Percentiles rank a stretch among this genome's conserved stretches.
Conservation (phyloP, 768 basidiomycete species). For the Russula brevipes region DNA sequence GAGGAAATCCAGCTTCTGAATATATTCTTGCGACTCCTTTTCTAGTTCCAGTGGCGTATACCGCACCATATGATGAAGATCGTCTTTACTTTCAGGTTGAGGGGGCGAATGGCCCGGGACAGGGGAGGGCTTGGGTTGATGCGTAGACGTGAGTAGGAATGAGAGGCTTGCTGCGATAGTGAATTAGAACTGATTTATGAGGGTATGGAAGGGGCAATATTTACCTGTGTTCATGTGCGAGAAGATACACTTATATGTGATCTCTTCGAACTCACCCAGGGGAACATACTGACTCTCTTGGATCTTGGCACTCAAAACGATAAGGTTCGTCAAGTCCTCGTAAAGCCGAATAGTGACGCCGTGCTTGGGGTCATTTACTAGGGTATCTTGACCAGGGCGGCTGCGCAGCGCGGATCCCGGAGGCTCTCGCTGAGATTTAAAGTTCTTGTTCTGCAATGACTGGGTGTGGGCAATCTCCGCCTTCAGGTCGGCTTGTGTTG, state of each 20-base stretch:
- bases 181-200: neutral
- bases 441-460: conserved; percentile 35
- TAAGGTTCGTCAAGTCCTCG: conserved; percentile 79
- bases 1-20: conserved; percentile 58
- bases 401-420: conserved; percentile 37
- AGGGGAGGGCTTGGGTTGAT: conserved; percentile 26
- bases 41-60: conserved; percentile 64
- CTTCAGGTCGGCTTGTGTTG: conserved; percentile 51
- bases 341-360: conserved; percentile 65
- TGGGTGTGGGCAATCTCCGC: conserved; percentile 57
- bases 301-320: conserved; percentile 59
- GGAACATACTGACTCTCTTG: conserved; percentile 36
- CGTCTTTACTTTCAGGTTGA: conserved; percentile 34
- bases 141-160: conserved; percentile 36
- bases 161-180: conserved; percentile 34
- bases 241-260: conserved; percentile 62
- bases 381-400: conserved; percentile 32
- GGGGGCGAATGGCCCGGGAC: conserved; percentile 29
- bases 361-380: conserved; percentile 53
- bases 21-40: conserved; percentile 51
- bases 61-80: conserved; percentile 46
- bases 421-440: conserved; percentile 37
- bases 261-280: conserved; percentile 48
- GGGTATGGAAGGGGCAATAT: neutral
- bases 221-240: conserved; percentile 34